phyloP scores from a whole-genome alignment of 441 rosid genomes.

The Monsonia emarginata region DNA sequence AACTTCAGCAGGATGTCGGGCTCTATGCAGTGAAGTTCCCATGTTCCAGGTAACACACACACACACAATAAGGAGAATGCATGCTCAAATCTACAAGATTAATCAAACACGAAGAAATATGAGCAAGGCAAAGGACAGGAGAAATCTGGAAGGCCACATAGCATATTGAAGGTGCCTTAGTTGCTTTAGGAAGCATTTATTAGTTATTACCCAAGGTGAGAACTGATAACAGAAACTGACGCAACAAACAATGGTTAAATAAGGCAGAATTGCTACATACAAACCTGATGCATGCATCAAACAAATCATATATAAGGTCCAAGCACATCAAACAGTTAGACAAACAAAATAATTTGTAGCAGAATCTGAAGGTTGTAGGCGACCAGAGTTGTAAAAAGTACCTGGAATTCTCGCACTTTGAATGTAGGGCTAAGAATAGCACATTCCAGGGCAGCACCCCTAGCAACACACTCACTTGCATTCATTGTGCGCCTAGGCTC shows the following conservation, averaged over 20 bases:
- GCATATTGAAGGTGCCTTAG: too few species aligned
- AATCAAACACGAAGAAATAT: too few species aligned
- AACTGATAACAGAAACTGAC: too few species aligned
- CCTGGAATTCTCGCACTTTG: conserved; percentile 96
- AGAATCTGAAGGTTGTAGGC: background rate
- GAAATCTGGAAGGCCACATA: too few species aligned
- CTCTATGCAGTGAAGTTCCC: too few species aligned
- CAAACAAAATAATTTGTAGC: background rate
- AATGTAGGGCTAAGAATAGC: conserved; percentile 96
- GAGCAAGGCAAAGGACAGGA: too few species aligned
- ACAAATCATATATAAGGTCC: background rate
- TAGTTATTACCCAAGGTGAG: too few species aligned
- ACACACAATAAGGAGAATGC: too few species aligned
- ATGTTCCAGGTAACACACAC: too few species aligned
- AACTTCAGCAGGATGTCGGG: too few species aligned
- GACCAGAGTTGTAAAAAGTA: conserved; percentile 11
- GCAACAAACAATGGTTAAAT: background rate
- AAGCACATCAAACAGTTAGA: background rate
- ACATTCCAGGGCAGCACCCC: conserved; percentile 86
- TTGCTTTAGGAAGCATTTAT: too few species aligned
- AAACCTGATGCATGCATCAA: background rate
- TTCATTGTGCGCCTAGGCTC: conserved; percentile 96
- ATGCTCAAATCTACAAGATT: too few species aligned
- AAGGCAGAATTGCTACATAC: background rate
- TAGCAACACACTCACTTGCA: conserved; percentile 93